Evolutionary conservation across 2,329 filamentous ascomycete genomes (phyloP).

Genomic region (Pseudogymnoascus sp.): DNA sequence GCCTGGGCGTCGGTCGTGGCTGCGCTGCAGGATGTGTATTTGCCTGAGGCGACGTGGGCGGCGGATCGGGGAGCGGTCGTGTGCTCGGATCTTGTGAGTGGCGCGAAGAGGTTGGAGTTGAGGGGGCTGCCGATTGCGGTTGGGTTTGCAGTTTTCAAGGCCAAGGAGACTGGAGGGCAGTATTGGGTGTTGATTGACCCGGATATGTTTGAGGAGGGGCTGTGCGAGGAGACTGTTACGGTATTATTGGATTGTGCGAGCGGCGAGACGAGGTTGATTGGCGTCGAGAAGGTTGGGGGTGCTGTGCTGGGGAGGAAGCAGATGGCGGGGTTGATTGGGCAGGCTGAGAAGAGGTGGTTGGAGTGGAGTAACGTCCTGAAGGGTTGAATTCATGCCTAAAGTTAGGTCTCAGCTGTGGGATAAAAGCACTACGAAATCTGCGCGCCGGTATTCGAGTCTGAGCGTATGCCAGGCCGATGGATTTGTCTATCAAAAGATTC

Average conservation of each 20-base stretch:
- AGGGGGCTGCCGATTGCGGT: slow-evolving; percentile 65
- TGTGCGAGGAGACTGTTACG: slow-evolving; percentile 78
- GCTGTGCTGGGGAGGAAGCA: slow-evolving; percentile 57
- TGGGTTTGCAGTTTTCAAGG: slow-evolving; percentile 72
- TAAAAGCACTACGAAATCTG: not conserved
- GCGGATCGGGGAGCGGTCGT: slow-evolving; percentile 70
- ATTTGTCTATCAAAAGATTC: not conserved
- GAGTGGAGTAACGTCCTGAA: slow-evolving; percentile 33
- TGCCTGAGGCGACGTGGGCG: slow-evolving; percentile 80
- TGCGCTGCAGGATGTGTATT: slow-evolving; percentile 66
- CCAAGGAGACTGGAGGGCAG: slow-evolving; percentile 40
- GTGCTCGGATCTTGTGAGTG: slow-evolving; percentile 55
- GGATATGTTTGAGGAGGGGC: slow-evolving; percentile 78
- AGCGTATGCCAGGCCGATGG: not conserved
- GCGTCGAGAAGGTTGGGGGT: slow-evolving; percentile 79
- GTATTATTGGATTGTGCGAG: slow-evolving; percentile 61
- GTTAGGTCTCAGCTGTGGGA: not conserved
- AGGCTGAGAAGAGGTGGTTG: slow-evolving; percentile 58
- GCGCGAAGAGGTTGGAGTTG: slow-evolving; percentile 51
- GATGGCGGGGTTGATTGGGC: slow-evolving; percentile 50
- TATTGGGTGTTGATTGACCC: slow-evolving; percentile 81
- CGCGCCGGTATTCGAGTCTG: not conserved
- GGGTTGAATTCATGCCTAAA: not conserved
- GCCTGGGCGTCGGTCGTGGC: slow-evolving; percentile 81
- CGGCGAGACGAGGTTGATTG: slow-evolving; percentile 51